A percentile compares a stretch with the other conserved stretches of the same genome.
These are phyloP conservation scores for Fimicolochytrium jonesii DNA, from an alignment of 192 early-diverging fungal species.

Conservation along the genomic window DNA sequence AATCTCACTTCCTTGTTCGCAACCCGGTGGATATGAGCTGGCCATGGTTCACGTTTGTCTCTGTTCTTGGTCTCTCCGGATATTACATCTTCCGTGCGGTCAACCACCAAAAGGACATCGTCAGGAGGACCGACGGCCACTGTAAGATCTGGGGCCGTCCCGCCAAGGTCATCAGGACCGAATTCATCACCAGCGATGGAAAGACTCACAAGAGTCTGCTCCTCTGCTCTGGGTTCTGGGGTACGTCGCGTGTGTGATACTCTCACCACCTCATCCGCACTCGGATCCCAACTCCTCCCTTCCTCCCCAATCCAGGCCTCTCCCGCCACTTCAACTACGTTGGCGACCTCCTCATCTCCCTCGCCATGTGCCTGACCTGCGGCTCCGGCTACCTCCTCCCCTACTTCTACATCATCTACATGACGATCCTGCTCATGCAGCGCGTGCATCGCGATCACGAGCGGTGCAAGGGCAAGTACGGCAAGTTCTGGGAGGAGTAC, in stretches of 20 bases:
- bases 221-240: constrained; percentile 75
- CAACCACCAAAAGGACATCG: constrained; percentile 78
- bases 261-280: neutral
- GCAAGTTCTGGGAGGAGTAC: constrained; percentile 78
- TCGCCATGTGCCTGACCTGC: constrained; percentile 72
- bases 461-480: constrained; percentile 73
- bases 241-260: constrained; percentile 21
- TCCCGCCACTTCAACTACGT: constrained; percentile 85
- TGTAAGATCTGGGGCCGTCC: constrained; percentile 76
- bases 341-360: constrained; percentile 67
- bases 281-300: too few relatives aligned
- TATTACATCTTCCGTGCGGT: constrained; percentile 78
- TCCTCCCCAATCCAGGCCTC: constrained; percentile 42
- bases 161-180: constrained; percentile 66
- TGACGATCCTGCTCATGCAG: constrained; percentile 66
- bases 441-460: constrained; percentile 68
- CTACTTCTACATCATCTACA: constrained; percentile 80
- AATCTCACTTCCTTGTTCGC: constrained; percentile 72
- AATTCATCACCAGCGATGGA: constrained; percentile 70
- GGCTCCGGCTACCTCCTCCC: constrained; percentile 61
- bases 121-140: constrained; percentile 63
- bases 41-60: constrained; percentile 46
- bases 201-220: constrained; percentile 62
- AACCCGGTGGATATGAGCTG: constrained; percentile 64
- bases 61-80: constrained; percentile 56